Evolutionary conservation across 495 filamentous ascomycete genomes (phyloP), one percentile per base, ranked within the genome.

Genomic region (Penicillium alfredii): DNA sequence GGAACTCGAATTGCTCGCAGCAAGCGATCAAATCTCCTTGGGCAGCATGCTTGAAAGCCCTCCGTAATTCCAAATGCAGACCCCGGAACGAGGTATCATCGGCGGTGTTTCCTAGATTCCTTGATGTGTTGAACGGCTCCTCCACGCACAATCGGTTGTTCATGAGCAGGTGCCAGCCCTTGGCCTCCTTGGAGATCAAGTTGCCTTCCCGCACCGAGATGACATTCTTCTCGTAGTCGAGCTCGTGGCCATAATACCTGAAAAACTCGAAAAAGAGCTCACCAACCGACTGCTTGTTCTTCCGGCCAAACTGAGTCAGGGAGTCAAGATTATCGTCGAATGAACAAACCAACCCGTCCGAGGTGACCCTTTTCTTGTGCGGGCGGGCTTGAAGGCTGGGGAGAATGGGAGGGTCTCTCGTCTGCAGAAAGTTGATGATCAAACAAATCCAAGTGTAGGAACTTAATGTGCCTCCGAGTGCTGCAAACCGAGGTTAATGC

Each of bases 401-500:
- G 13, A 98, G 64, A 27, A 98, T 74, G 0, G 89, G 89, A 27
- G 90, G 88, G 41, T 87, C 72, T 49, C 92, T 78, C 19, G 85
- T 83, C 61, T 98, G 92, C 20, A 98, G 73, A 57, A 97, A 98
- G 42, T 88, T 92, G 49, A 98, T 82, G 45, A 97, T 94, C 76
- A 97, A 78, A 66, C 92, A 97, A 57, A 95, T 96, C 92, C 92
- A 98, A n/a, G 92, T 94, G 53, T 98, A 98, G 7, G 93, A 97
- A 59, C 92, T 96, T 15, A 98, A 68, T 5, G 92, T 98, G 27
- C 88, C 93, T 38, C 93, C 92, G 50, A 89, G 79, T 23, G 84
- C 90, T 94, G 50, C 14, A 33, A 33, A 30, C n/a, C 24, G 53
- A 31, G 50, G 49, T 48, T 28, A 53, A 33, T 30, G 37, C 27